A percentile compares a stretch with the other conserved stretches of the same genome.
These are phyloP conservation scores for Pyrus betulifolia DNA, from an alignment of 306 rosid species.

Conservation along the genomic window DNA sequence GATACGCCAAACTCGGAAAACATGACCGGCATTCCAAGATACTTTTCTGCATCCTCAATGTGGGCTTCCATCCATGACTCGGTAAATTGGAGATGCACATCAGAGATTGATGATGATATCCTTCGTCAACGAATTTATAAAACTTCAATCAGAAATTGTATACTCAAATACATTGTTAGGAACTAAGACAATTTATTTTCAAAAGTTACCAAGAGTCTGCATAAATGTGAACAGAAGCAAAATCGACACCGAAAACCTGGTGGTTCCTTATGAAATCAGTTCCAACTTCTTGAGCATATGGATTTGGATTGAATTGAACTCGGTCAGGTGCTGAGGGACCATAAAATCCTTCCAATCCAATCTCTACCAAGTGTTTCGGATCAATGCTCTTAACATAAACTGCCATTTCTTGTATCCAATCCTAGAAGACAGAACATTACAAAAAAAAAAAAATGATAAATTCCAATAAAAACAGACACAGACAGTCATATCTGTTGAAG, in stretches of 20 bases:
- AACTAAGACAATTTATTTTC: not conserved
- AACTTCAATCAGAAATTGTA: not conserved
- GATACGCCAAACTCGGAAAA: constrained; percentile 88
- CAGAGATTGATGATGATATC: constrained; percentile 63
- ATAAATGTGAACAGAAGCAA: constrained; percentile 87
- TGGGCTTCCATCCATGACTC: constrained; percentile 92
- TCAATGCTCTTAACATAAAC: constrained; percentile 77
- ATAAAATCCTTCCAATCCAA: constrained; percentile 90
- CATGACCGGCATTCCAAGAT: constrained; percentile 78
- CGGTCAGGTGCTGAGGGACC: constrained; percentile 81
- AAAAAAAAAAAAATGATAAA: not conserved
- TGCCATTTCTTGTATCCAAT: constrained; percentile 92
- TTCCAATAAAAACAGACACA: not conserved
- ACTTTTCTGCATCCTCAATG: constrained; percentile 81
- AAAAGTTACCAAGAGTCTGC: constrained; percentile 75
- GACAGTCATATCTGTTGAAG: not conserved
- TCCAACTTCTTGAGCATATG: constrained; percentile 86
- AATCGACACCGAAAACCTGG: constrained; percentile 84
- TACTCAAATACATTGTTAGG: not conserved
- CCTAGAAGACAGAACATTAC: constrained; percentile 29
- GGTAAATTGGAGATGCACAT: constrained; percentile 60
- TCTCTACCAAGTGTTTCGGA: constrained; percentile 81
- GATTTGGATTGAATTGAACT: constrained; percentile 74
- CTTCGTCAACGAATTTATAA: constrained; percentile 20
- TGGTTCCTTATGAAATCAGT: constrained; percentile 91